Evolutionary conservation across 352 stramenopile species (phyloP).

Genomic region (Globisporangium perplexum): DNA sequence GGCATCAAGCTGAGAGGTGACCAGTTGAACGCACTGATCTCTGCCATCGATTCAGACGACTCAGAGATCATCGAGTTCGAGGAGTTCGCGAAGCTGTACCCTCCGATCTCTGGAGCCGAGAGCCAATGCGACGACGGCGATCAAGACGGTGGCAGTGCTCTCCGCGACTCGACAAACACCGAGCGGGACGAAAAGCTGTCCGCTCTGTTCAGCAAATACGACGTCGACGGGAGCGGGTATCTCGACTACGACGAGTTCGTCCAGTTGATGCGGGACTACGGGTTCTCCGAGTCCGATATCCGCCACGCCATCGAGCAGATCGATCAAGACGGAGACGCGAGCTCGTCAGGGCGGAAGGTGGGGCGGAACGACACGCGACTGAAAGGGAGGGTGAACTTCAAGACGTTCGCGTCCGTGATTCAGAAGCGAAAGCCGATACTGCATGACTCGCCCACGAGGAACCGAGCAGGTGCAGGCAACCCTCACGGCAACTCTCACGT

Average conservation of each 20-base stretch:
- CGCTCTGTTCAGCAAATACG: slow-evolving; percentile 32
- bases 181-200: slow-evolving; percentile 11
- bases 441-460: background rate
- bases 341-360: background rate
- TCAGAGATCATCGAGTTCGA: slow-evolving; percentile 43
- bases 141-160: background rate
- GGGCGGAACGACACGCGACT: background rate
- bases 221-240: slow-evolving; percentile 24
- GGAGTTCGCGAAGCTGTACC: slow-evolving; percentile 27
- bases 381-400: slow-evolving; percentile 15
- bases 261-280: slow-evolving; percentile 29
- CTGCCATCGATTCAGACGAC: slow-evolving; percentile 32
- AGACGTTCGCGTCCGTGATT: slow-evolving; percentile 18
- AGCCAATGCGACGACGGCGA: background rate
- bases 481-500: background rate
- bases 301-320: slow-evolving; percentile 23
- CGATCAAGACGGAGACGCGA: slow-evolving; percentile 9
- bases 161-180: slow-evolving; percentile 1
- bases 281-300: slow-evolving; percentile 23
- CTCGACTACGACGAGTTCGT: slow-evolving; percentile 29
- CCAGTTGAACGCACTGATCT: slow-evolving; percentile 32
- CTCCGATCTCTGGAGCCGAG: background rate
- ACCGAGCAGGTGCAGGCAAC: background rate
- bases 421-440: slow-evolving; percentile 18
- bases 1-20: slow-evolving; percentile 46